These are phyloP conservation scores for Nicotiana attenuata DNA, from an alignment of 257 asterid species.

Conservation along the genomic window DNA sequence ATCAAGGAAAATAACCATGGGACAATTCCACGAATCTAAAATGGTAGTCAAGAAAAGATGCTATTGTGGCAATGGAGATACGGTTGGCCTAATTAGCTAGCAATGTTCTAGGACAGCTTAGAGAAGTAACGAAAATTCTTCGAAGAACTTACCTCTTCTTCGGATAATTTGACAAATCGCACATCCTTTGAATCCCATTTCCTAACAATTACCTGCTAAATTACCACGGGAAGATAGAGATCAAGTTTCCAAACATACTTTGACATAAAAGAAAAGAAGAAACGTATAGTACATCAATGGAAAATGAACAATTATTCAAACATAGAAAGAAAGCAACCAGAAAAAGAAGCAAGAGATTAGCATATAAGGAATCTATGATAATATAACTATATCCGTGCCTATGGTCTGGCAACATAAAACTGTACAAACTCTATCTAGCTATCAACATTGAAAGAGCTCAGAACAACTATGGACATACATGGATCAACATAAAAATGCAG, in stretches of 20 bases:
- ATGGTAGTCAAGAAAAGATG: neutral
- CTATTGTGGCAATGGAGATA: too few species aligned
- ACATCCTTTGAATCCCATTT: slow-evolving; percentile 80
- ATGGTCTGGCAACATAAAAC: neutral
- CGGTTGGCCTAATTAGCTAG: neutral
- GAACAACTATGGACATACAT: neutral
- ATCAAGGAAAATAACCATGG: neutral
- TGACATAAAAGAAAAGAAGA: neutral
- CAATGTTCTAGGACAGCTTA: neutral
- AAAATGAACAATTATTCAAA: neutral
- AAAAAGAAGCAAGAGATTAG: neutral
- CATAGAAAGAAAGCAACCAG: neutral
- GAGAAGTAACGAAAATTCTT: slow-evolving; percentile 9
- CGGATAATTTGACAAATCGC: slow-evolving; percentile 53
- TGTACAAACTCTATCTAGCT: neutral
- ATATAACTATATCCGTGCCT: neutral
- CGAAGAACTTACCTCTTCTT: slow-evolving; percentile 64
- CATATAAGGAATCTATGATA: neutral
- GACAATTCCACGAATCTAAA: neutral
- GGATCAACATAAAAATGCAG: neutral
- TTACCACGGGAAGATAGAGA: slow-evolving; percentile 8
- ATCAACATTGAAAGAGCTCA: neutral
- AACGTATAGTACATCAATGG: neutral
- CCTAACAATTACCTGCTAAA: slow-evolving; percentile 64
- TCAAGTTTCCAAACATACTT: neutral